These are phyloP conservation scores for Angomonas desouzai DNA, from an alignment of 208 protist species.

Conservation along the genomic window DNA sequence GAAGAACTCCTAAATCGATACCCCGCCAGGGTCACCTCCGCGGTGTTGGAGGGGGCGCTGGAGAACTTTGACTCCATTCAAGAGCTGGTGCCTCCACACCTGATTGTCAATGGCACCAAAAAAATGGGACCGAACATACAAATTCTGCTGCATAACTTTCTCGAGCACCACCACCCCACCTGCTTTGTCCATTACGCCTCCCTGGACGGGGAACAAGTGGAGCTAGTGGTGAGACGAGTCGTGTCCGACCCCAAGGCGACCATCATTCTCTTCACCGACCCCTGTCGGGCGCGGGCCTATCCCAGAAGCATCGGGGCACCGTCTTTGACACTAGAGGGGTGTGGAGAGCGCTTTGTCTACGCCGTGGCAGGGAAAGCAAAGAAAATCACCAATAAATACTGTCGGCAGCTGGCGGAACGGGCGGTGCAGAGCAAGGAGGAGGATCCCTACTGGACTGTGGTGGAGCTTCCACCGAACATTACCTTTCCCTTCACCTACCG, in stretches of 20 bases:
- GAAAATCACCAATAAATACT: constrained; percentile 44
- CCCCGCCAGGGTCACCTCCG: constrained; percentile 27
- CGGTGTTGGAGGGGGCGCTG: constrained; percentile 28
- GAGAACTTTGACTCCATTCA: constrained; percentile 17
- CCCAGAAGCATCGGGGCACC: background rate
- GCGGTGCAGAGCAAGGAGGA: constrained; percentile 25
- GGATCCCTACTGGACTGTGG: constrained; percentile 44
- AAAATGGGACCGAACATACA: constrained; percentile 15
- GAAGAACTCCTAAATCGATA: constrained; percentile 39
- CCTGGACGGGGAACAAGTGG: constrained; percentile 25
- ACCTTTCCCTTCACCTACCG: constrained; percentile 19
- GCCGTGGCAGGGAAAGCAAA: constrained; percentile 43
- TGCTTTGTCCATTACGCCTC: constrained; percentile 43
- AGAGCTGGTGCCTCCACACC: constrained; percentile 10
- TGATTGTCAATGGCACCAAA: constrained; percentile 16
- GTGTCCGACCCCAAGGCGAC: constrained; percentile 58
- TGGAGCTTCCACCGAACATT: constrained; percentile 16
- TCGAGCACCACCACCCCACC: constrained; percentile 35
- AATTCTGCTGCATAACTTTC: constrained; percentile 49
- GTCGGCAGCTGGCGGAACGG: constrained; percentile 33
- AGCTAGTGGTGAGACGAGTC: constrained; percentile 33
- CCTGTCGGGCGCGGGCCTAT: background rate
- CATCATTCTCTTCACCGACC: constrained; percentile 25
- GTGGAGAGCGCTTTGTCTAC: constrained; percentile 16
- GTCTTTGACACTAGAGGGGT: constrained; percentile 6